These are phyloP conservation scores for Lobosporangium transversale DNA, from an alignment of 192 early-diverging fungal genomes.

Conservation along the genomic window DNA sequence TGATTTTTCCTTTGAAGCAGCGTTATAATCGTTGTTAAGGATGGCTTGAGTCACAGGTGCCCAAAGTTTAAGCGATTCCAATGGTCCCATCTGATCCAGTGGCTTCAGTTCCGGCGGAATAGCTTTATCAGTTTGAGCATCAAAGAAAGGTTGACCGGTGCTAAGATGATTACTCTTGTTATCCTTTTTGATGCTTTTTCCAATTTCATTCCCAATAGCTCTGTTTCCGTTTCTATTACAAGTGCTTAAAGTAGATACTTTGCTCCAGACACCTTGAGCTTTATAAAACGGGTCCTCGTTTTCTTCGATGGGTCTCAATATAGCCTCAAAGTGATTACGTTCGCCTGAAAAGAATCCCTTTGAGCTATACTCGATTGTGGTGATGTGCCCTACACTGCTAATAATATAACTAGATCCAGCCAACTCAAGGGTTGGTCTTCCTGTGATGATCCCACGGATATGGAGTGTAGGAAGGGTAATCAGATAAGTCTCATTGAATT, in stretches of 20 bases:
- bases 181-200: conserved; percentile 53
- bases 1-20: conserved; percentile 74
- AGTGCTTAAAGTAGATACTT: conserved; percentile 57
- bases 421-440: conserved; percentile 50
- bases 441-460: conserved; percentile 75
- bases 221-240: conserved; percentile 72
- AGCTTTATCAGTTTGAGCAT: conserved; percentile 62
- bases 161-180: conserved; percentile 3
- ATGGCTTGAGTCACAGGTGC: conserved; percentile 72
- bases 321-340: conserved; percentile 77
- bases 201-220: conserved; percentile 54
- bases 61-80: conserved; percentile 82
- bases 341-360: conserved; percentile 84
- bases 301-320: conserved; percentile 14
- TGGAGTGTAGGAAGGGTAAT: conserved; percentile 77
- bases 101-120: conserved; percentile 66
- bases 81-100: conserved; percentile 64
- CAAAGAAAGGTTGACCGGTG: conserved; percentile 66
- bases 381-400: conserved; percentile 12
- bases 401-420: conserved; percentile 26
- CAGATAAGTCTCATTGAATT: conserved; percentile 73
- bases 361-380: conserved; percentile 75
- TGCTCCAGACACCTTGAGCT: background rate
- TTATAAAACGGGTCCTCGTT: background rate
- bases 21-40: conserved; percentile 68